A percentile compares a stretch with the other conserved stretches of the same genome.
These are phyloP conservation scores for Cryphonectria japonica DNA, from an alignment of 2,329 filamentous ascomycete species.

Conservation along the genomic window DNA sequence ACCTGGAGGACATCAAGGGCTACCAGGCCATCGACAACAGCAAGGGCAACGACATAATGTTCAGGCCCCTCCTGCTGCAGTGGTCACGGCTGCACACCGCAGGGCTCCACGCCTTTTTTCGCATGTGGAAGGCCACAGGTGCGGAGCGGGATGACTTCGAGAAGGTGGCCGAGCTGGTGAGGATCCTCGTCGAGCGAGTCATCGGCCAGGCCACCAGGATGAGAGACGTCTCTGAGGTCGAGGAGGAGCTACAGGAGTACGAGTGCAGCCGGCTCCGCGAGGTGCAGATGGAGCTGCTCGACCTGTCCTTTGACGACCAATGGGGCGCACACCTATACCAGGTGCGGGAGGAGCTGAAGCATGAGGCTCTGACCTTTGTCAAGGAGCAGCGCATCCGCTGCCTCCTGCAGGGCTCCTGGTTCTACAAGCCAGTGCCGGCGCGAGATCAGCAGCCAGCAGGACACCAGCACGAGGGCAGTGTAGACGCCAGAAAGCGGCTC, in stretches of 20 bases:
- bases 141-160: slow-evolving; percentile 87
- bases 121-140: slow-evolving; percentile 88
- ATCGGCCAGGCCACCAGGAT: slow-evolving; percentile 80
- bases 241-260: slow-evolving; percentile 85
- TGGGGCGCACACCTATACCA: slow-evolving; percentile 91
- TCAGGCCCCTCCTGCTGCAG: slow-evolving; percentile 84
- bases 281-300: slow-evolving; percentile 90
- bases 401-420: slow-evolving; percentile 88
- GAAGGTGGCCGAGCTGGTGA: slow-evolving; percentile 88
- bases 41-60: slow-evolving; percentile 82
- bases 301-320: slow-evolving; percentile 88
- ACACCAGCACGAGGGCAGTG: slow-evolving; percentile 48
- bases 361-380: slow-evolving; percentile 93
- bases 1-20: slow-evolving; percentile 76
- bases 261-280: slow-evolving; percentile 79
- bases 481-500: slow-evolving; percentile 42
- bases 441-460: slow-evolving; percentile 40
- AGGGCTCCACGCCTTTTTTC: slow-evolving; percentile 83
- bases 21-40: slow-evolving; percentile 75
- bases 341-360: slow-evolving; percentile 87
- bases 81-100: slow-evolving; percentile 91
- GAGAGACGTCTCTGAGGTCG: slow-evolving; percentile 83
- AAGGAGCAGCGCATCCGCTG: slow-evolving; percentile 95
- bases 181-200: slow-evolving; percentile 87
- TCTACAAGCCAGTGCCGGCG: slow-evolving; percentile 56